A percentile compares a stretch with the other conserved stretches of the same genome.
Evolutionary conservation across 805 yeast genomes (phyloP).

Genomic region (Tetrapisispora taiwanensis): DNA sequence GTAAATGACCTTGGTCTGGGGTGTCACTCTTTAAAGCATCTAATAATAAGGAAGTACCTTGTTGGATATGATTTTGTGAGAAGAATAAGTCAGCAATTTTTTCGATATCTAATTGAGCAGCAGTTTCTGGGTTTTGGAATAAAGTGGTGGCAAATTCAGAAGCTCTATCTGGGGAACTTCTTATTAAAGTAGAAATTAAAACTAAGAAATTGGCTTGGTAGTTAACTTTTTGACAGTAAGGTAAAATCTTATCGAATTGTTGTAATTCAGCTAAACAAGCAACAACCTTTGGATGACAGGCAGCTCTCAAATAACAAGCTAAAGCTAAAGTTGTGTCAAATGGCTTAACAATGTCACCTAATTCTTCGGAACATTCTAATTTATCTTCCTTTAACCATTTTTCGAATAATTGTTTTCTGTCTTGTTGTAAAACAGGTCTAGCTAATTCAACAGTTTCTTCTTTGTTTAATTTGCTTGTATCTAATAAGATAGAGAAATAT

Average conservation of each 20-base stretch:
- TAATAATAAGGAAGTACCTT: conserved; percentile 92
- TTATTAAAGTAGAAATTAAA: conserved; percentile 78
- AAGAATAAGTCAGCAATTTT: conserved; percentile 87
- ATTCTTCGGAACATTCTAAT: conserved; percentile 88
- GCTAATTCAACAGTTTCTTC: conserved; percentile 92
- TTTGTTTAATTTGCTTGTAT: conserved; percentile 85
- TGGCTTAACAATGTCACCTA: conserved; percentile 92
- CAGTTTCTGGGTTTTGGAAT: conserved; percentile 51
- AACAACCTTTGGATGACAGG: conserved; percentile 80
- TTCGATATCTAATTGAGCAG: conserved; percentile 62
- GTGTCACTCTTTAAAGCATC: conserved; percentile 91
- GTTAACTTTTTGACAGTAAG: conserved; percentile 82
- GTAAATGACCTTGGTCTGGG: conserved; percentile 92
- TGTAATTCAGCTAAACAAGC: conserved; percentile 89
- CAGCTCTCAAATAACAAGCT: conserved; percentile 80
- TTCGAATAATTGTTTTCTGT: conserved; percentile 84
- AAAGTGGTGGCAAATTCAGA: conserved; percentile 91
- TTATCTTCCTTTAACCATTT: conserved; percentile 96
- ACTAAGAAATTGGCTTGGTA: conserved; percentile 86
- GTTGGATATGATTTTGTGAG: conserved; percentile 89
- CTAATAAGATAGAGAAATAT: conserved; percentile 83
- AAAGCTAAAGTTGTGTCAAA: conserved; percentile 77
- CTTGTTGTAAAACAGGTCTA: conserved; percentile 90
- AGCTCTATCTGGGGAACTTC: conserved; percentile 95
- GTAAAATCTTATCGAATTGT: conserved; percentile 90